Base-by-base conservation (phyloP, 177 flowering plant genomes). In the Vitis hybrid region DNA sequence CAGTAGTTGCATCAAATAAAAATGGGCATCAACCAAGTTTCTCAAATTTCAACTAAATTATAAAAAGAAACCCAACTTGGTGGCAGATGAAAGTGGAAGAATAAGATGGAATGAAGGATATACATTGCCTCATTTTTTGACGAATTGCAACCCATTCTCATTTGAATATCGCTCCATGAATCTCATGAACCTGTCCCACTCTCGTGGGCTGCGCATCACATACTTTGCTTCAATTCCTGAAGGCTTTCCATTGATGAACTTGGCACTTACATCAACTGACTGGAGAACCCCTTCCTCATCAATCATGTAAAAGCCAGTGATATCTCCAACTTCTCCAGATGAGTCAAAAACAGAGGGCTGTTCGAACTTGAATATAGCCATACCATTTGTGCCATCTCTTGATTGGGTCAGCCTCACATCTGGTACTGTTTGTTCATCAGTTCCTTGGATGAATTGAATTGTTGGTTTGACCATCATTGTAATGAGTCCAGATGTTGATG, bases 151-250 rank as follows among this genome's bases (percentile, higher is more conserved):
- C 62, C 98, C 96, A 52, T 95, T 95, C 5, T 68, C 90, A 57
- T 90, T 77, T 1, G 99, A 85, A 79, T 93, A 95, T 26, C 99
- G 79, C 82, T 93, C 99, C 99, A 95, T 95, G 84, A 95, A 95
- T 66, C 98, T 90, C 99, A 95, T 95, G 83, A 95, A 95, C 74
- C 99, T 80, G 74, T 95, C 99, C 99, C 98, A 95, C 22, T 93
- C 98, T 64, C 84, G 74, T 1, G 98, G 89, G 21, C 75, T 77
- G 69, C 98, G 80, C 98, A 93, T 95, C 10, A 93, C 51, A 72
- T 95, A 90, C 75, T 86, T 95, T 3, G 99, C 99, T 80, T 91
- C 99, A 67, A 95, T 81, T 26, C 82, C 85, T 11, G 96, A 79
- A 22, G 98, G 99, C 72, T 90, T 95, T 14, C 99, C 97, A 58